Evolutionary conservation across 2,329 filamentous ascomycete species (phyloP).

Genomic region (Fusarium protoensiforme): DNA sequence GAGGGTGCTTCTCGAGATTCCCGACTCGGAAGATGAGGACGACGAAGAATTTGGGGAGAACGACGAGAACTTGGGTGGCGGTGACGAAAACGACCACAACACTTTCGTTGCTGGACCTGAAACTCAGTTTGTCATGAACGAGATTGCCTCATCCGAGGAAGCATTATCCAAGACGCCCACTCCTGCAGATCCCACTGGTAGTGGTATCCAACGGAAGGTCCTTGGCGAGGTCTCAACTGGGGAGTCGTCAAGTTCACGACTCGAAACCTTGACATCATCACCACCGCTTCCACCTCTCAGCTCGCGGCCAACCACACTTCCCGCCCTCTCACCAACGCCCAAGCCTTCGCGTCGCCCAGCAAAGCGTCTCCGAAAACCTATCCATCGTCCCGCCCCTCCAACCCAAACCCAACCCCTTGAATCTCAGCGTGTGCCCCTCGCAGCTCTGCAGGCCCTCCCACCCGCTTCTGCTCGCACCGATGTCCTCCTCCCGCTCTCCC

Average conservation of each 20-base stretch:
- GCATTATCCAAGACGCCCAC: slow-evolving; percentile 20
- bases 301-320: slow-evolving; percentile 31
- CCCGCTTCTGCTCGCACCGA: slow-evolving; percentile 63
- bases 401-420: slow-evolving; percentile 49
- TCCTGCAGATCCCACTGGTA: background rate
- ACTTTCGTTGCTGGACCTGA: slow-evolving; percentile 44
- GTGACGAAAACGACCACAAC: slow-evolving; percentile 26
- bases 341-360: slow-evolving; percentile 12
- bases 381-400: slow-evolving; percentile 36
- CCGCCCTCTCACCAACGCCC: slow-evolving; percentile 23
- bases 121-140: slow-evolving; percentile 50
- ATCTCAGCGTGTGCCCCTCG: slow-evolving; percentile 63
- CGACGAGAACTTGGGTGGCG: background rate
- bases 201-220: background rate
- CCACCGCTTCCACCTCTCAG: slow-evolving; percentile 10
- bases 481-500: slow-evolving; percentile 63
- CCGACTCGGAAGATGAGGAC: slow-evolving; percentile 61
- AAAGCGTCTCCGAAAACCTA: slow-evolving; percentile 43
- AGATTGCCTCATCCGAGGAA: slow-evolving; percentile 46
- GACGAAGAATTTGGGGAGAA: slow-evolving; percentile 41
- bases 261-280: slow-evolving; percentile 18
- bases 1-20: slow-evolving; percentile 52
- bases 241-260: slow-evolving; percentile 21
- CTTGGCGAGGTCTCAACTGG: slow-evolving; percentile 18
- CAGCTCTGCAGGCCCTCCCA: slow-evolving; percentile 60